Conservation (phyloP, 345 rosid genomes). For the Lepidium sativum region DNA sequence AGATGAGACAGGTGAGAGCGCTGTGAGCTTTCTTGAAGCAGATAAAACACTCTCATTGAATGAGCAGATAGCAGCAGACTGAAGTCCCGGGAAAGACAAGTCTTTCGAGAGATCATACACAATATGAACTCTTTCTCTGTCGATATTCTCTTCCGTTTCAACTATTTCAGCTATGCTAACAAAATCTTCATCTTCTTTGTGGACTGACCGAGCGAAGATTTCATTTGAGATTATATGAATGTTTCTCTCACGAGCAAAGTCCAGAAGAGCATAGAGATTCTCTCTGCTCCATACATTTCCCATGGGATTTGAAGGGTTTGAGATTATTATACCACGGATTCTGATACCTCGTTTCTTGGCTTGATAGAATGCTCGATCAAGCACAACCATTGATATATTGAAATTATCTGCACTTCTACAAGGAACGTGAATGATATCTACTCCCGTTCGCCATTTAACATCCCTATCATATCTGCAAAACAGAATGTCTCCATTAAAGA, state of each 20-base stretch:
- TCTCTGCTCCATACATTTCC: constrained; percentile 52
- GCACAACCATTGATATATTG: constrained; percentile 52
- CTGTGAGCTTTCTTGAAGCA: constrained; percentile 53
- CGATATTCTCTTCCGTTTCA: constrained; percentile 45
- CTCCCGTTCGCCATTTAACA: constrained; percentile 85
- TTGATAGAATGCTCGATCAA: constrained; percentile 76
- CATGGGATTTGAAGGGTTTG: constrained; percentile 77
- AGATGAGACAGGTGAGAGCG: constrained; percentile 66
- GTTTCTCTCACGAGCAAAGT: constrained; percentile 86
- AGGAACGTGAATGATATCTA: constrained; percentile 79
- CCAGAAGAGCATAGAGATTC: constrained; percentile 56
- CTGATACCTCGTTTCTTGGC: constrained; percentile 83
- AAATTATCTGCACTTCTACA: constrained; percentile 80
- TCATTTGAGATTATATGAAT: constrained; percentile 76
- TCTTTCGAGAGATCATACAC: constrained; percentile 67
- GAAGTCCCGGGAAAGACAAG: constrained; percentile 61
- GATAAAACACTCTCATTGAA: constrained; percentile 48
- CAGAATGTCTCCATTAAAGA: not conserved
- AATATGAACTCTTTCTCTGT: constrained; percentile 65
- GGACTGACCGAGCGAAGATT: constrained; percentile 53
- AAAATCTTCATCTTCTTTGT: constrained; percentile 42
- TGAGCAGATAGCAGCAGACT: constrained; percentile 59
- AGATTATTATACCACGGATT: constrained; percentile 67
- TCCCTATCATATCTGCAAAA: constrained; percentile 66
- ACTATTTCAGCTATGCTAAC: constrained; percentile 72